Conservation (phyloP, 441 rosid genomes). For the Gossypium armourianum region DNA sequence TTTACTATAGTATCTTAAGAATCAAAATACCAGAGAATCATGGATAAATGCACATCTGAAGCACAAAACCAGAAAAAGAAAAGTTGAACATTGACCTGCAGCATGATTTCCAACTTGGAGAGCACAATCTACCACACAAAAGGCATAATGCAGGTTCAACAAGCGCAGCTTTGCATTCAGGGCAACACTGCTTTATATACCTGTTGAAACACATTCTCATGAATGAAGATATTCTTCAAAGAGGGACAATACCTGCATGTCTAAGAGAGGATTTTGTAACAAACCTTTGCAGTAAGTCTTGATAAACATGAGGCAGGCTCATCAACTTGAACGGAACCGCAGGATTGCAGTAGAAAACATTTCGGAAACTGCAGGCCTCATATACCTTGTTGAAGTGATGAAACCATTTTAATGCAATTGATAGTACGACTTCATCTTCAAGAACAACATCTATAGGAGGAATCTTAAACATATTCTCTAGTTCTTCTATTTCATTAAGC, state of each 20-base stretch:
- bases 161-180: slow-evolving; percentile 41
- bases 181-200: slow-evolving; percentile 67
- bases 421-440: slow-evolving; percentile 43
- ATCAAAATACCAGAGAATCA: not conserved
- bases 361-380: slow-evolving; percentile 27
- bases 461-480: slow-evolving; percentile 71
- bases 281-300: slow-evolving; percentile 83
- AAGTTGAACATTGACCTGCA: slow-evolving; percentile 56
- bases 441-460: slow-evolving; percentile 53
- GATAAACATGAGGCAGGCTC: slow-evolving; percentile 72
- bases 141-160: slow-evolving; percentile 81
- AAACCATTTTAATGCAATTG: slow-evolving; percentile 55
- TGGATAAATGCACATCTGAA: slow-evolving; percentile 6
- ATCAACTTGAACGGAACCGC: slow-evolving; percentile 79
- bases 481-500: slow-evolving; percentile 46
- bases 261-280: slow-evolving; percentile 17
- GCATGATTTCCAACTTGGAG: slow-evolving; percentile 65
- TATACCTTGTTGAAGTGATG: slow-evolving; percentile 48
- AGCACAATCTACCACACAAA: slow-evolving; percentile 86
- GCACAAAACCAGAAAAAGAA: slow-evolving; percentile 10
- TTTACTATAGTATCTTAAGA: not conserved
- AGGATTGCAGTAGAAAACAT: slow-evolving; percentile 43
- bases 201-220: slow-evolving; percentile 33
- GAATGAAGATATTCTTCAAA: slow-evolving; percentile 10
- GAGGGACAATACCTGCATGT: not conserved